phyloP scores from a whole-genome alignment of 768 basidiomycete genomes.

The Tricholoma sp. region DNA sequence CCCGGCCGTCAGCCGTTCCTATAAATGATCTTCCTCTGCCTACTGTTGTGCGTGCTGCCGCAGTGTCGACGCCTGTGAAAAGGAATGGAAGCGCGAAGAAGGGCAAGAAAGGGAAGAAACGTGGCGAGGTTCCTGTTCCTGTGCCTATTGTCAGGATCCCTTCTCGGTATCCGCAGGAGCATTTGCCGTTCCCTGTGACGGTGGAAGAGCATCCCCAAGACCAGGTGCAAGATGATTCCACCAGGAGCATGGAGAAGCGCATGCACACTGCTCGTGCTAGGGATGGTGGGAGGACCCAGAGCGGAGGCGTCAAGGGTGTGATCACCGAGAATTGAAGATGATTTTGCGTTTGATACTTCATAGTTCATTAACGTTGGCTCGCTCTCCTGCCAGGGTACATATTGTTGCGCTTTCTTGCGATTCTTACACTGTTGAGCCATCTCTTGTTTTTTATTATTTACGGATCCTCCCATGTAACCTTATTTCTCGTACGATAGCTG shows the following conservation, averaged over 20 bases:
- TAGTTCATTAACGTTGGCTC: background rate
- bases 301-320: conserved; percentile 78
- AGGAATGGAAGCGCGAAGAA: conserved; percentile 17
- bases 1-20: conserved; percentile 7
- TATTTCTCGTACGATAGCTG: background rate
- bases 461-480: background rate
- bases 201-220: conserved; percentile 16
- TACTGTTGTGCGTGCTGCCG: conserved; percentile 2
- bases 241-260: conserved; percentile 25
- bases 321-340: conserved; percentile 34
- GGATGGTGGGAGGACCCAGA: conserved; percentile 81
- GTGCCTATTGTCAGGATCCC: conserved; percentile 36
- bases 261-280: conserved; percentile 74
- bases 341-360: background rate
- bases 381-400: background rate
- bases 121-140: conserved; percentile 38
- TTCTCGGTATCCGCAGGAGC: conserved; percentile 25
- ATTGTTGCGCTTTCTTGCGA: background rate
- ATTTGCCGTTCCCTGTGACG: conserved; percentile 65
- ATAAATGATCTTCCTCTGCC: conserved; percentile 11
- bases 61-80: conserved; percentile 9
- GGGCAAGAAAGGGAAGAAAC: conserved; percentile 35
- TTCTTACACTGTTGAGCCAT: background rate
- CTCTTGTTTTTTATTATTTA: background rate
- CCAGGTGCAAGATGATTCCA: conserved; percentile 14